Evolutionary conservation across 1,139 yeast species (phyloP).

Genomic region (Scheffersomyces parashehatae): DNA sequence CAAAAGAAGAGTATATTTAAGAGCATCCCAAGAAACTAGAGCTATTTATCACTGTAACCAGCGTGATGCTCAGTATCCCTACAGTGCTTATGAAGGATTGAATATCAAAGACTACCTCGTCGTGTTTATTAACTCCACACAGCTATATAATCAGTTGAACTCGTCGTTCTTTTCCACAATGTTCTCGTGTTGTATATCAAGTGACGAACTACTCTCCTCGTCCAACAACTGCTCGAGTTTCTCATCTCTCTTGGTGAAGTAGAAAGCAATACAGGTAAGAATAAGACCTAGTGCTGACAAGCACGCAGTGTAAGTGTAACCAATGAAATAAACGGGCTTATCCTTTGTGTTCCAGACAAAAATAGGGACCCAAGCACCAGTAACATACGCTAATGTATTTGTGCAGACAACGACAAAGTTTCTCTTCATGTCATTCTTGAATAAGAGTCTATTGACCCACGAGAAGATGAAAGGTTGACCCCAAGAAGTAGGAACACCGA

Average conservation of each 20-base stretch:
- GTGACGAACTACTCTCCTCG: not conserved
- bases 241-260: conserved; percentile 34
- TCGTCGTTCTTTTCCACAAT: no score
- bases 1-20: not conserved
- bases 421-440: conserved; percentile 23
- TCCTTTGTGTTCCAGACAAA: conserved; percentile 31
- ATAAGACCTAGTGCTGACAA: conserved; percentile 20
- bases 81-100: no score
- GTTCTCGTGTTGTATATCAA: no score
- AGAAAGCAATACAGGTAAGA: conserved; percentile 24
- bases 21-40: not conserved
- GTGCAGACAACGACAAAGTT: conserved; percentile 24
- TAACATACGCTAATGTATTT: conserved; percentile 24
- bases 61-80: no score
- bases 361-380: conserved; percentile 26
- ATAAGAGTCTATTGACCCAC: conserved; percentile 23
- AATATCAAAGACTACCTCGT: no score
- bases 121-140: no score
- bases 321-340: conserved; percentile 31
- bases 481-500: conserved; percentile 46
- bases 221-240: conserved; percentile 5
- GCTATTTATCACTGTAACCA: no score
- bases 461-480: conserved; percentile 27
- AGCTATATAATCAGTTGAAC: no score
- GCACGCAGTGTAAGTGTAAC: conserved; percentile 24